These are phyloP conservation scores for Aspergillus terreus DNA, from an alignment of 2,329 filamentous ascomycete genomes.

Conservation along the genomic window DNA sequence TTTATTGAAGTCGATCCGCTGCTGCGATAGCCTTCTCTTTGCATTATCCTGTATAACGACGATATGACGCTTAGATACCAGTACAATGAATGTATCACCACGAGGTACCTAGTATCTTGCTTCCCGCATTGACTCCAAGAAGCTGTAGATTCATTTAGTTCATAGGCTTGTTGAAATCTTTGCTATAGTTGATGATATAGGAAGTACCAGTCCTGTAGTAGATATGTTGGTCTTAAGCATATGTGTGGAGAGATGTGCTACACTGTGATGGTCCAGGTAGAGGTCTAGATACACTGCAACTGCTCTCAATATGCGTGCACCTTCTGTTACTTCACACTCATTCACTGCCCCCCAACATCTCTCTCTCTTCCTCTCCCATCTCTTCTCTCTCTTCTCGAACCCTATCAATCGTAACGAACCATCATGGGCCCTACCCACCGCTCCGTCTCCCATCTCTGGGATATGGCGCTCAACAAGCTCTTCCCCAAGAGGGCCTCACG, in stretches of 20 bases:
- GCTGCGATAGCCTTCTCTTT: conserved; percentile 2
- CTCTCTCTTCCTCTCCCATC: background rate
- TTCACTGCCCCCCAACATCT: background rate
- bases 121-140: too few relatives aligned
- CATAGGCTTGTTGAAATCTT: background rate
- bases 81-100: too few relatives aligned
- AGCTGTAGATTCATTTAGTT: background rate
- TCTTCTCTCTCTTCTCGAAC: background rate
- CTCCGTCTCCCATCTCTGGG: conserved; percentile 16
- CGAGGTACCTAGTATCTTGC: too few relatives aligned
- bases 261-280: too few relatives aligned
- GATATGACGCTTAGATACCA: too few relatives aligned
- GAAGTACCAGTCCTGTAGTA: too few relatives aligned
- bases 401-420: background rate
- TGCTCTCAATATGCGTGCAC: background rate
- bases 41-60: background rate
- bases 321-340: background rate
- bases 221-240: too few relatives aligned
- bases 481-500: conserved; percentile 12
- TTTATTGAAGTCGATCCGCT: conserved; percentile 24
- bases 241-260: too few relatives aligned
- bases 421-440: conserved; percentile 10
- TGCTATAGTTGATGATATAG: too few relatives aligned
- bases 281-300: background rate
- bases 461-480: conserved; percentile 12